These are phyloP conservation scores for Fusarium falciforme DNA, from an alignment of 2,329 filamentous ascomycete species.

Conservation along the genomic window DNA sequence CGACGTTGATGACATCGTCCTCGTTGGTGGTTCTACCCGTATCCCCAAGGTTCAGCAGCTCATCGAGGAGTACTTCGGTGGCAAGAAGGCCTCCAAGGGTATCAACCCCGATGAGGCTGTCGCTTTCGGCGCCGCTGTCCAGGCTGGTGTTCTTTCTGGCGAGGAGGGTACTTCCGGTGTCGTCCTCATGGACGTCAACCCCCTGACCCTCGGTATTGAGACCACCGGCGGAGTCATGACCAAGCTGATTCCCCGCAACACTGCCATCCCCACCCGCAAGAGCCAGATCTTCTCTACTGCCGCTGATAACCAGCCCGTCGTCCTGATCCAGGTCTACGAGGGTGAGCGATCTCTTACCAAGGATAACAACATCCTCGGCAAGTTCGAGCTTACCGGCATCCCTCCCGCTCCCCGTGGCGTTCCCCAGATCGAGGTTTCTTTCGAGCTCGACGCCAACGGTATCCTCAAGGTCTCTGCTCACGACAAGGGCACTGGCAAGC, in stretches of 20 bases:
- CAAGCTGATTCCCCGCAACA: slow-evolving; percentile 95
- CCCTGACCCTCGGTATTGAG: slow-evolving; percentile 95
- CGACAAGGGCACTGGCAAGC: slow-evolving; percentile 98
- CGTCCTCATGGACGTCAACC: slow-evolving; percentile 98
- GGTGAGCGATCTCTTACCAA: slow-evolving; percentile 94
- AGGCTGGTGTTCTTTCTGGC: slow-evolving; percentile 93
- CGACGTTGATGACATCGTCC: slow-evolving; percentile 95
- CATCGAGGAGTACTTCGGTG: slow-evolving; percentile 93
- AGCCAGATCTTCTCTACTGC: slow-evolving; percentile 98
- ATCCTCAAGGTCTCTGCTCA: slow-evolving; percentile 96
- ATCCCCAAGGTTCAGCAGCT: slow-evolving; percentile 97
- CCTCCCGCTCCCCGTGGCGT: slow-evolving; percentile 95
- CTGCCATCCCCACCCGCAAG: slow-evolving; percentile 94
- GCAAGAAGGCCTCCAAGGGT: slow-evolving; percentile 99
- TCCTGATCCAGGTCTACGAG: slow-evolving; percentile 95
- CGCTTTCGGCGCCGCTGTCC: slow-evolving; percentile 95
- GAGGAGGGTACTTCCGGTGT: slow-evolving; percentile 83
- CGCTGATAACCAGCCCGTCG: slow-evolving; percentile 95
- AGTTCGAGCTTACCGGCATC: slow-evolving; percentile 97
- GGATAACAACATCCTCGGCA: slow-evolving; percentile 97
- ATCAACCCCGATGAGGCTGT: slow-evolving; percentile 99
- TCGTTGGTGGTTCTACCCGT: slow-evolving; percentile 98
- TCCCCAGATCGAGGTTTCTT: slow-evolving; percentile 97
- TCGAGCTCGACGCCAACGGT: slow-evolving; percentile 98
- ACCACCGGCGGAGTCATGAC: slow-evolving; percentile 98